Percentiles rank a stretch among this genome's conserved stretches.
Conservation (phyloP, 2,329 filamentous ascomycete species). For the Ceratocystis variospora region DNA sequence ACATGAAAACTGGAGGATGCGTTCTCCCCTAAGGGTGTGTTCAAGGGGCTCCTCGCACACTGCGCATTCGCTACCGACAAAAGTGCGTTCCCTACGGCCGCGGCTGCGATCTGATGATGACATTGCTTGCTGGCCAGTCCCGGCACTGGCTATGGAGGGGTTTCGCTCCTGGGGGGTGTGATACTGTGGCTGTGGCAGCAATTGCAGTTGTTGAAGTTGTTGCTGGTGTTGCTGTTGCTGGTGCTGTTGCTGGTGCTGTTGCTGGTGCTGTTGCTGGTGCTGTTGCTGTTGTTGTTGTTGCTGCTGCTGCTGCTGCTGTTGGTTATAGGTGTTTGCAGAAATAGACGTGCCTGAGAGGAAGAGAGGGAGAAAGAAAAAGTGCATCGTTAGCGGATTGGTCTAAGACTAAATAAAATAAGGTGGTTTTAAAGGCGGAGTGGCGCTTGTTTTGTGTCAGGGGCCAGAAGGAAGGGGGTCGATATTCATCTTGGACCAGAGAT, state of each 20-base stretch:
- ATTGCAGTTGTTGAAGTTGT: conserved; percentile 8
- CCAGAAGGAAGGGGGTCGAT: neutral
- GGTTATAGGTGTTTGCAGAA: conserved; percentile 20
- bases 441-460: conserved; percentile 5
- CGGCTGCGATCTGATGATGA: conserved; percentile 54
- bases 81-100: conserved; percentile 77
- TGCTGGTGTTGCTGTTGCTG: conserved; percentile 5
- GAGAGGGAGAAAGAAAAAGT: conserved; percentile 2
- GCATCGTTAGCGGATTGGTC: neutral
- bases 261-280: neutral
- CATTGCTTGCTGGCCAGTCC: conserved; percentile 25
- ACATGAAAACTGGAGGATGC: conserved; percentile 90
- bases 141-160: conserved; percentile 20
- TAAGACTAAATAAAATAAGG: neutral
- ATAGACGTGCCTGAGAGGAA: conserved; percentile 8
- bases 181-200: neutral
- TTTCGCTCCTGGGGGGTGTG: conserved; percentile 17
- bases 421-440: neutral
- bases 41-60: conserved; percentile 95
- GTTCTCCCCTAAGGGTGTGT: conserved; percentile 84
- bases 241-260: neutral
- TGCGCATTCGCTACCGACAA: conserved; percentile 86
- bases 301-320: conserved; percentile 11
- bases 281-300: conserved; percentile 14
- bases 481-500: neutral